Conservation (phyloP, 2,329 filamentous ascomycete species). For the Calonectria hongkongensis region DNA sequence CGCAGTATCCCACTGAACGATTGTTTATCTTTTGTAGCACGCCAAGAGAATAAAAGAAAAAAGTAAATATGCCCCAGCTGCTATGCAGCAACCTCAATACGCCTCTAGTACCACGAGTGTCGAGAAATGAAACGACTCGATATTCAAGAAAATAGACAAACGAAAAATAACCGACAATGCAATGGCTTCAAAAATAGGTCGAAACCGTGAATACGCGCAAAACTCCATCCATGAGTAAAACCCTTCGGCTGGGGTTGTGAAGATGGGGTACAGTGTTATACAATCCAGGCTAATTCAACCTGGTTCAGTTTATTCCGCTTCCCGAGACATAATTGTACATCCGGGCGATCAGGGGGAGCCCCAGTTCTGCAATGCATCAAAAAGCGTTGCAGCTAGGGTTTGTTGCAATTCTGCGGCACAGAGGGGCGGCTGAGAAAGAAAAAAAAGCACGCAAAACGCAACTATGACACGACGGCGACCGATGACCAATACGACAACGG, state of each 20-base stretch:
- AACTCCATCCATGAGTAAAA: constrained; percentile 35
- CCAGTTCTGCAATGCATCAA: constrained; percentile 23
- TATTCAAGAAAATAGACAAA: constrained; percentile 25
- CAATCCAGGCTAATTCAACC: constrained; percentile 34
- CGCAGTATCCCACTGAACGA: constrained; percentile 25
- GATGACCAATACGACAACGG: neutral
- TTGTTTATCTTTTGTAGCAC: constrained; percentile 37
- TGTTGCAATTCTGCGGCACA: constrained; percentile 36
- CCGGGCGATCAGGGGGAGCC: constrained; percentile 22
- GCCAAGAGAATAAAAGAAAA: constrained; percentile 7
- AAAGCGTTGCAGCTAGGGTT: constrained; percentile 31
- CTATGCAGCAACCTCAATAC: constrained; percentile 31
- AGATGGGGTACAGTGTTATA: constrained; percentile 37
- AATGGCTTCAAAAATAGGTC: constrained; percentile 26
- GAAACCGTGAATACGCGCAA: constrained; percentile 31
- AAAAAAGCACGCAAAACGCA: constrained; percentile 33
- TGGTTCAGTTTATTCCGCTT: constrained; percentile 21
- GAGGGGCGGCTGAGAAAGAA: constrained; percentile 19
- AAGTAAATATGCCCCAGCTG: constrained; percentile 21
- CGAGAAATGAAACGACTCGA: constrained; percentile 19
- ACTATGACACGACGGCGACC: constrained; percentile 36
- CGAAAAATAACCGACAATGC: constrained; percentile 26
- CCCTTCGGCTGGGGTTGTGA: constrained; percentile 4
- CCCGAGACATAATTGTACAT: constrained; percentile 32
- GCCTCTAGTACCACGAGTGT: constrained; percentile 39